A percentile compares a stretch with the other conserved stretches of the same genome.
Conservation (phyloP, 2,329 filamentous ascomycete species). For the Helminthosporium solani region DNA sequence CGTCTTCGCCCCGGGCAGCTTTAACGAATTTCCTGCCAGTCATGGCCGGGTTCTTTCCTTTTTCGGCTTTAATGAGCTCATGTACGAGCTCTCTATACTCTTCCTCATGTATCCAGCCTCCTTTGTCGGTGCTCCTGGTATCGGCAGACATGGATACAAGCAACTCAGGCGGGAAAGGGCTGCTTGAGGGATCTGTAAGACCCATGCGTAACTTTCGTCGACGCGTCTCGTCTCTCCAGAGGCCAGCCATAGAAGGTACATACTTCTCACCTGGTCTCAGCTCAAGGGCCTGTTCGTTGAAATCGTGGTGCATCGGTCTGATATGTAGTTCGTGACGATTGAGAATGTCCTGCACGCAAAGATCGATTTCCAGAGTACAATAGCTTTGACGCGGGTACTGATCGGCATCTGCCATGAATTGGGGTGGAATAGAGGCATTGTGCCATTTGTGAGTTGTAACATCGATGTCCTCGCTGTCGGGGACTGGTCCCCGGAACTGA, state of each 20-base stretch:
- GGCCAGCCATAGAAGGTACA: slow-evolving; percentile 87
- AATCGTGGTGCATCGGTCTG: slow-evolving; percentile 82
- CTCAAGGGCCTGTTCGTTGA: slow-evolving; percentile 70
- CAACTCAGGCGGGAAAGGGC: slow-evolving; percentile 77
- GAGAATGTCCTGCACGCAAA: slow-evolving; percentile 82
- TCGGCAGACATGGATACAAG: slow-evolving; percentile 89
- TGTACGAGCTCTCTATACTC: slow-evolving; percentile 70
- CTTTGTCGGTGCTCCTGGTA: slow-evolving; percentile 66
- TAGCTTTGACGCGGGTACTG: slow-evolving; percentile 77
- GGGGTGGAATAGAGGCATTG: slow-evolving; percentile 64
- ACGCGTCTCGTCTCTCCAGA: slow-evolving; percentile 88
- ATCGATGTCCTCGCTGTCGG: slow-evolving; percentile 64
- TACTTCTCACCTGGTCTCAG: slow-evolving; percentile 71
- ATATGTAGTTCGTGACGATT: slow-evolving; percentile 77
- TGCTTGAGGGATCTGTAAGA: slow-evolving; percentile 63
- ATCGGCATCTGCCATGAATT: slow-evolving; percentile 62
- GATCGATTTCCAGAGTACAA: slow-evolving; percentile 85
- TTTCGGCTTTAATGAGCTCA: slow-evolving; percentile 66
- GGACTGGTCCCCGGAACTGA: slow-evolving; percentile 74
- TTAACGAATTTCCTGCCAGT: slow-evolving; percentile 68
- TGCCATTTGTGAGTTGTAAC: slow-evolving; percentile 74
- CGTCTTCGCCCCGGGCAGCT: slow-evolving; percentile 53
- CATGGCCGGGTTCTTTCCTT: slow-evolving; percentile 47
- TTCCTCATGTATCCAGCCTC: slow-evolving; percentile 90
- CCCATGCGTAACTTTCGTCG: slow-evolving; percentile 73